These are phyloP conservation scores for Kluyveromyces nonfermentans DNA, from an alignment of 805 yeast species.

Conservation along the genomic window DNA sequence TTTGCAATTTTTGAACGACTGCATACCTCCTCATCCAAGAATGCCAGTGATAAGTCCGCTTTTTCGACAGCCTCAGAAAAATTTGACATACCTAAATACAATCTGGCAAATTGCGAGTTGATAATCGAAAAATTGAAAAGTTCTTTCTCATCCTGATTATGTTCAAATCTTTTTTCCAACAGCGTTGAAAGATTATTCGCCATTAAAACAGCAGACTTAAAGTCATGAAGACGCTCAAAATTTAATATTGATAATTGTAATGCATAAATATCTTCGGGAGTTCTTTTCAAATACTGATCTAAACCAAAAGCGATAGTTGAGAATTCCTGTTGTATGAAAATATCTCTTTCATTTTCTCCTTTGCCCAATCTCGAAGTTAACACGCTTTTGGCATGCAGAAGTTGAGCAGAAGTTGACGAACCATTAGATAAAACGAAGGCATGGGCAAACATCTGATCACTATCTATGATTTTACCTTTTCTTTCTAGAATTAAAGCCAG, in stretches of 20 bases:
- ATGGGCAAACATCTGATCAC: conserved; percentile 60
- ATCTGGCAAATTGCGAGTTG: conserved; percentile 64
- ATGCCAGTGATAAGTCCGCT: conserved; percentile 46
- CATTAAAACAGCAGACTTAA: conserved; percentile 40
- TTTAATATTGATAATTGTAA: conserved; percentile 44
- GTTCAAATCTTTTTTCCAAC: conserved; percentile 50
- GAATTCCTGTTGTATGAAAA: conserved; percentile 53
- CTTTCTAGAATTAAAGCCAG: conserved; percentile 57
- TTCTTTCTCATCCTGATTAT: conserved; percentile 37
- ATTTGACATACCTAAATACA: conserved; percentile 49
- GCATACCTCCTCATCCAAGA: conserved; percentile 35
- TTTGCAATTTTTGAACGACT: conserved; percentile 17
- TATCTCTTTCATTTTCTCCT: conserved; percentile 41
- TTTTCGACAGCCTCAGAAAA: conserved; percentile 52
- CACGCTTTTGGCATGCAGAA: conserved; percentile 59
- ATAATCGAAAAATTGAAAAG: conserved; percentile 46
- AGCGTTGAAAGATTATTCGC: conserved; percentile 39
- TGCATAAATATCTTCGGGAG: conserved; percentile 51
- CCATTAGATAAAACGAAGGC: conserved; percentile 74
- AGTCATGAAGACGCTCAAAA: conserved; percentile 64
- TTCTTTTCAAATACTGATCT: conserved; percentile 49
- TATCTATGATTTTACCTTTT: conserved; percentile 39
- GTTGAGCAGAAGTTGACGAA: conserved; percentile 53
- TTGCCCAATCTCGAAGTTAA: conserved; percentile 37
- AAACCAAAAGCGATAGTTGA: conserved; percentile 62